Percentiles rank a stretch among this genome's conserved stretches.
phyloP scores from a whole-genome alignment of 2,329 filamentous ascomycete genomes.

The Fusarium algeriense region DNA sequence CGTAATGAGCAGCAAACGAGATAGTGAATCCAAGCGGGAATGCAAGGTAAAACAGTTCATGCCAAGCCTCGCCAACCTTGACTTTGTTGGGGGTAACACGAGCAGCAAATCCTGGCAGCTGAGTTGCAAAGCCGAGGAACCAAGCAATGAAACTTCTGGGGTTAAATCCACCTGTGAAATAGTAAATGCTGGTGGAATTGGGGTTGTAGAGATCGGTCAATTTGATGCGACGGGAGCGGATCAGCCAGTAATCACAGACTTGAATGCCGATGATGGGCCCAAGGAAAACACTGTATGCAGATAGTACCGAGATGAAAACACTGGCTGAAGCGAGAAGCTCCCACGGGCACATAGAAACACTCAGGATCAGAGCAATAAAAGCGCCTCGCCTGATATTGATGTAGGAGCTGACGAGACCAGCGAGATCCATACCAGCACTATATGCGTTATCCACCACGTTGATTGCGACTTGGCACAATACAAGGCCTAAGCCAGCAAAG shows the following conservation, averaged over 20 bases:
- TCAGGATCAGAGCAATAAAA: neutral
- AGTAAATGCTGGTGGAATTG: neutral
- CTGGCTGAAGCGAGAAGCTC: neutral
- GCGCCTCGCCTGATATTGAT: neutral
- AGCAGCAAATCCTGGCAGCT: neutral
- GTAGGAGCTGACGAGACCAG: neutral
- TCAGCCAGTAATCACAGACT: neutral
- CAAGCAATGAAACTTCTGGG: neutral
- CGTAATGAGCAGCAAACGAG: neutral
- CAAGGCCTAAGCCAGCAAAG: neutral
- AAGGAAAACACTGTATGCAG: neutral
- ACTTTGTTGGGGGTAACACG: neutral
- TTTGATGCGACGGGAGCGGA: neutral
- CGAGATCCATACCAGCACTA: neutral
- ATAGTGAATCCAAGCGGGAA: fast-evolving
- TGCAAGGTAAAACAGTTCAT: neutral
- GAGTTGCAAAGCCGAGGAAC: neutral
- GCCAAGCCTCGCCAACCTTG: neutral
- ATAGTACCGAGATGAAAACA: neutral
- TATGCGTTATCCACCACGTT: neutral
- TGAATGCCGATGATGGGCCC: neutral
- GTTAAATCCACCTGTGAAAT: neutral
- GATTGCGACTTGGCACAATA: neutral
- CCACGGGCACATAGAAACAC: neutral
- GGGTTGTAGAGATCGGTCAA: neutral